A percentile compares a stretch with the other conserved stretches of the same genome.
Evolutionary conservation across 805 yeast species (phyloP).

Genomic region (Lipomyces lipofer): DNA sequence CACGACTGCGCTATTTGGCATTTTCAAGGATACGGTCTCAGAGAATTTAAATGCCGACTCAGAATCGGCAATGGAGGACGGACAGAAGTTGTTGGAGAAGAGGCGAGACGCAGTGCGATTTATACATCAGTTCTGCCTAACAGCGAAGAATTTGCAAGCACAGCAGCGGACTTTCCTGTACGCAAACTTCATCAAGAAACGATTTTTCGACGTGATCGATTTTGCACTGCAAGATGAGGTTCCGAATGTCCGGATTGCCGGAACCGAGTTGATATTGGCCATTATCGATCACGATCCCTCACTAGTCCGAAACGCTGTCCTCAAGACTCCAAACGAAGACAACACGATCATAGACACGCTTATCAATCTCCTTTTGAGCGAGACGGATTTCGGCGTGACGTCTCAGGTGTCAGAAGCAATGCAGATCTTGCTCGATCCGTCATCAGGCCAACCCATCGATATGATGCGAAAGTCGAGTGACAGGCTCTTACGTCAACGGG

Average conservation of each 20-base stretch:
- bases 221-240: conserved; percentile 64
- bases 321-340: conserved; percentile 4
- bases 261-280: conserved; percentile 76
- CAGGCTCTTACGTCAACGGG: conserved; percentile 20
- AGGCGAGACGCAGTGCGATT: conserved; percentile 72
- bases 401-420: conserved; percentile 84
- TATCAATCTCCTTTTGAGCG: conserved; percentile 60
- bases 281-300: conserved; percentile 80
- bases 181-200: conserved; percentile 60
- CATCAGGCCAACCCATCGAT: conserved; percentile 29
- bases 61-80: neutral
- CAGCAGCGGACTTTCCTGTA: conserved; percentile 66
- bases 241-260: conserved; percentile 56
- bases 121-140: conserved; percentile 74
- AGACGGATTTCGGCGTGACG: conserved; percentile 67
- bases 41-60: conserved; percentile 16
- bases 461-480: conserved; percentile 16
- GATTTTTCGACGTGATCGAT: conserved; percentile 66
- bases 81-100: conserved; percentile 33
- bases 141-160: conserved; percentile 66
- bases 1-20: conserved; percentile 56
- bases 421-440: conserved; percentile 67
- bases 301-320: conserved; percentile 15
- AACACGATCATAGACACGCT: conserved; percentile 42
- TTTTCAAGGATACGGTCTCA: conserved; percentile 48